These are phyloP conservation scores for Graphiopsis chlorocephala DNA, from an alignment of 2,329 filamentous ascomycete species.

Conservation along the genomic window DNA sequence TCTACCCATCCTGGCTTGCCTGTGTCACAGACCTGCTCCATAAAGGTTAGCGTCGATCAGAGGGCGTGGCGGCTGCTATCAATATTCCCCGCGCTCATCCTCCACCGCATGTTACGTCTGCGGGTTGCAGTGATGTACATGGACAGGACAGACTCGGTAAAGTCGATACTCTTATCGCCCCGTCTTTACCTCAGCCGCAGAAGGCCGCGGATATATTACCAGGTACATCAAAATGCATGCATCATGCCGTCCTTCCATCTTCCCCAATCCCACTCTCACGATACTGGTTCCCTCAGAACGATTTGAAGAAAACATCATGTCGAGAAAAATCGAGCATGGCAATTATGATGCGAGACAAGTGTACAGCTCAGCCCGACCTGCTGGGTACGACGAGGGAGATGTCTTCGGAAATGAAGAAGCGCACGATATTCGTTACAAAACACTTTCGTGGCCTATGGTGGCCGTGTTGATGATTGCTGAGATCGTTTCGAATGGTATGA, in stretches of 20 bases:
- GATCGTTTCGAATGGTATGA: conserved; percentile 46
- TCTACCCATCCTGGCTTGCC: not conserved
- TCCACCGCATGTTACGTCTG: conserved; percentile 1
- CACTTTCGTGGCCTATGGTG: conserved; percentile 52
- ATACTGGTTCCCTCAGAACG: not conserved
- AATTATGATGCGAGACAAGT: conserved; percentile 13
- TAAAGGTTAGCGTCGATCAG: not conserved
- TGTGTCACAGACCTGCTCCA: conserved; percentile 1
- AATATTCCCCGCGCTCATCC: not conserved
- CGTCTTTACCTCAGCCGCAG: not conserved
- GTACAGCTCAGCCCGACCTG: conserved; percentile 13
- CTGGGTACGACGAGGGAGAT: conserved; percentile 32
- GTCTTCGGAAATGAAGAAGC: conserved; percentile 43
- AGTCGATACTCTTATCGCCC: not conserved
- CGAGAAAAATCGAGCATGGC: conserved; percentile 17
- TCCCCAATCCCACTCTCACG: not conserved
- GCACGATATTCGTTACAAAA: conserved; percentile 53
- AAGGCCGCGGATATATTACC: not conserved
- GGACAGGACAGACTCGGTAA: not conserved
- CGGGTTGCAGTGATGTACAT: not conserved
- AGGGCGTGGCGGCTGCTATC: not conserved
- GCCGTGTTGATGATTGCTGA: conserved; percentile 56
- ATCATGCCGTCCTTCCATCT: not conserved
- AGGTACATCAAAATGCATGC: not conserved
- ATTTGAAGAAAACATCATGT: not conserved